Conservation (phyloP, 768 basidiomycete species). For the Tylopilus sp. region DNA sequence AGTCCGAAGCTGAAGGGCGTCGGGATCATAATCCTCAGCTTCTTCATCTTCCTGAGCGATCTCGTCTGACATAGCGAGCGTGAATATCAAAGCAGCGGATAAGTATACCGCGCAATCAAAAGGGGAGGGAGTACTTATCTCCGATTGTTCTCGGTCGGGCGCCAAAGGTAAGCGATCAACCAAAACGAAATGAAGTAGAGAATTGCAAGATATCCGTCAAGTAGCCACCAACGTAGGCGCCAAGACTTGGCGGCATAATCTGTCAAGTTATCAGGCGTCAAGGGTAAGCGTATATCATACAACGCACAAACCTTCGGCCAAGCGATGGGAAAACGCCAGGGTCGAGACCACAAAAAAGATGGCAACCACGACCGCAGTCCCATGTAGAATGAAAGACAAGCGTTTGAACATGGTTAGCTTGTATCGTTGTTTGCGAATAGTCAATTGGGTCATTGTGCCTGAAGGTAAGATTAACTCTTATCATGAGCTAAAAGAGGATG, state of each 20-base stretch:
- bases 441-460: conserved; percentile 89
- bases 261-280: conserved; percentile 27
- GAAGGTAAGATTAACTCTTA: conserved; percentile 12
- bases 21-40: conserved; percentile 89
- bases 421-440: conserved; percentile 80
- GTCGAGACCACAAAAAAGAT: conserved; percentile 93
- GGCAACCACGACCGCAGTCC: conserved; percentile 75
- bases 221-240: conserved; percentile 90
- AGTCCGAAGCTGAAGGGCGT: conserved; percentile 60
- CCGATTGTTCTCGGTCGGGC: conserved; percentile 86
- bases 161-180: conserved; percentile 87
- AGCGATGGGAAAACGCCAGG: conserved; percentile 84
- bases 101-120: conserved; percentile 11
- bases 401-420: conserved; percentile 87
- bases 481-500: background rate
- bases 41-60: conserved; percentile 92
- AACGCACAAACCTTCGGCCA: conserved; percentile 70
- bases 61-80: conserved; percentile 95
- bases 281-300: background rate
- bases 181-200: conserved; percentile 82
- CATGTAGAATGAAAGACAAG: conserved; percentile 80
- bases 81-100: conserved; percentile 38
- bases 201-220: conserved; percentile 91
- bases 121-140: conserved; percentile 53
- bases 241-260: conserved; percentile 92